These are phyloP conservation scores for Tetrastigma voinierianum DNA, from an alignment of 164 flowering plant genomes.

Conservation along the genomic window DNA sequence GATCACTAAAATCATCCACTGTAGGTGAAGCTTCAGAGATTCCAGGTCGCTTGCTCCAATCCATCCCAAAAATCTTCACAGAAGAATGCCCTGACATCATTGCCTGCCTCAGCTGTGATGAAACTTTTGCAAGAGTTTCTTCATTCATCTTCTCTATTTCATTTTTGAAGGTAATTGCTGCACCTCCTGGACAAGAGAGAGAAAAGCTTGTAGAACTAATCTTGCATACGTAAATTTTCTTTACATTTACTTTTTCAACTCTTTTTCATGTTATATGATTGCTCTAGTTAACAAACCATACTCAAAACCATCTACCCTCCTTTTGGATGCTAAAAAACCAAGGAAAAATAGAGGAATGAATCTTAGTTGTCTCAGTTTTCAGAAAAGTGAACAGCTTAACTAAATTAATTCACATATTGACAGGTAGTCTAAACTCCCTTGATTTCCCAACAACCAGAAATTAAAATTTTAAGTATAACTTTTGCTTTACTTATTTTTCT, in stretches of 20 bases:
- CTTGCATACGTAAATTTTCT: background rate
- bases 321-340: too few species aligned
- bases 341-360: too few species aligned
- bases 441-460: too few species aligned
- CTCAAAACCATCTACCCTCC: background rate
- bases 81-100: slow-evolving; percentile 39
- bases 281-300: background rate
- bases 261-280: background rate
- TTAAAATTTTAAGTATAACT: too few species aligned
- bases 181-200: slow-evolving; percentile 58
- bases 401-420: too few species aligned
- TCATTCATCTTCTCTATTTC: slow-evolving; percentile 79
- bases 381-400: too few species aligned
- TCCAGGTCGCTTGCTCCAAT: slow-evolving; percentile 87
- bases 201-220: background rate
- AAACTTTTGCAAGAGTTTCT: slow-evolving; percentile 51
- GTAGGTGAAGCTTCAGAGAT: slow-evolving; percentile 27
- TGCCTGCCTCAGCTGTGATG: slow-evolving; percentile 67
- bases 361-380: too few species aligned
- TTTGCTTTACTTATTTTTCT: too few species aligned
- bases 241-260: background rate
- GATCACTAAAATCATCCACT: slow-evolving; percentile 43
- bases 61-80: slow-evolving; percentile 56
- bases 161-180: slow-evolving; percentile 90
- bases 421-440: too few species aligned